Base-by-base conservation (phyloP, 2,329 filamentous ascomycete species). In the Alternaria dauci region DNA sequence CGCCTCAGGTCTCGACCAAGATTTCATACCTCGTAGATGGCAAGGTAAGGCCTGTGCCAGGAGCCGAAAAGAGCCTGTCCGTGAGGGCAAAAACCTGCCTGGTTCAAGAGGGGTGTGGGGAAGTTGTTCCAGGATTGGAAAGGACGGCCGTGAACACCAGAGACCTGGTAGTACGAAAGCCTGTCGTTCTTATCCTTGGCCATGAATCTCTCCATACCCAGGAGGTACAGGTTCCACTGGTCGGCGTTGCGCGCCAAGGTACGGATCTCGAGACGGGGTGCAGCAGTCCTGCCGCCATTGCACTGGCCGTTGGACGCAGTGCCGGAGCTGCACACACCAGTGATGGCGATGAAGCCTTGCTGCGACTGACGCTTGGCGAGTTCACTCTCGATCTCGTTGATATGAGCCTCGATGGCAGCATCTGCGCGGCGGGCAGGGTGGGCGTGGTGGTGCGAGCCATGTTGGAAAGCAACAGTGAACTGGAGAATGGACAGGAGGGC, bases 31-130 rank as follows among this genome's bases (percentile, higher is more conserved):
- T 90, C 84, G 64, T 81, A 88, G 9, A 90, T 78, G 9, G 86
- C 82, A 56, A 95, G 81, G 76, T 94, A 96, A 1, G 92, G 91
- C 51, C 93, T 87, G 82, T 96, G 93, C 93, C 93, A 96, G 39
- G 89, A 85, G 39, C 90, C 87, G 74, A 96, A 95, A 16, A 95
- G 81, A 41, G 89, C 87, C 1, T 90, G 91, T 25, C 84, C 86
- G 78, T 96, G 93, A 14, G 87, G 87, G 76, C 93, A 96, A 76
- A 93, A 96, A 51, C 92, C 92, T 44, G 63, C 79, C 58, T 83
- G 81, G 59, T 85, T 86, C 81, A 84, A 20, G 78, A 76, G 55
- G 34, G 74, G 72, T 12, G 66, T 68, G 18, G 71, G 71, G 52
- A 73, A 74, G 62, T 67, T 81, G 71, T 89, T 85, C 87, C 87